These are phyloP conservation scores for Davidsoniella neocaledoniae DNA, from an alignment of 2,329 filamentous ascomycete species.

Conservation along the genomic window DNA sequence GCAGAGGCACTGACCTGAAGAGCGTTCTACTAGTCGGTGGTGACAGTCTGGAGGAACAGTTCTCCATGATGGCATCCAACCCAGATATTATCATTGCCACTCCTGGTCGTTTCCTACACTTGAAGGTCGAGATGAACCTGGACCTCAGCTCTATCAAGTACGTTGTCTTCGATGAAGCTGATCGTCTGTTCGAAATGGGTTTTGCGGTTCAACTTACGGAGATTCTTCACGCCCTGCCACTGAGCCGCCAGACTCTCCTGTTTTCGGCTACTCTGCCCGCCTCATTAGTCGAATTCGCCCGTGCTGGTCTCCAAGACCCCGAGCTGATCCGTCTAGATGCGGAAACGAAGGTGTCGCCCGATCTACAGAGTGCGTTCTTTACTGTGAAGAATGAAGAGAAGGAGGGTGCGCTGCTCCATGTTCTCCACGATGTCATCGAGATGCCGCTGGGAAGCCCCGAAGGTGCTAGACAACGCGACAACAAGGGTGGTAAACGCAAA, in stretches of 20 bases:
- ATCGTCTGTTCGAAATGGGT: slow-evolving; percentile 96
- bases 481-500: slow-evolving; percentile 54
- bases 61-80: slow-evolving; percentile 79
- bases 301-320: slow-evolving; percentile 83
- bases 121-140: slow-evolving; percentile 91
- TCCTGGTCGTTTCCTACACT: slow-evolving; percentile 84
- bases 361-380: slow-evolving; percentile 92
- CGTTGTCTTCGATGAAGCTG: slow-evolving; percentile 94
- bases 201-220: slow-evolving; percentile 87
- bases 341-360: slow-evolving; percentile 89
- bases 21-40: slow-evolving; percentile 84
- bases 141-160: slow-evolving; percentile 85
- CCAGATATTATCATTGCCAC: slow-evolving; percentile 97
- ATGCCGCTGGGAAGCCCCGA: slow-evolving; percentile 56
- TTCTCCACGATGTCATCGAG: slow-evolving; percentile 82
- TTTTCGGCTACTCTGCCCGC: slow-evolving; percentile 94
- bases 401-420: slow-evolving; percentile 76
- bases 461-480: slow-evolving; percentile 29
- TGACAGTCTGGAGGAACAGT: slow-evolving; percentile 91
- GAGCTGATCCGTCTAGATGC: slow-evolving; percentile 79
- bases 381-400: slow-evolving; percentile 84
- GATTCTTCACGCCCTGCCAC: slow-evolving; percentile 75
- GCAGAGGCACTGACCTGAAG: slow-evolving; percentile 77
- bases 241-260: slow-evolving; percentile 71
- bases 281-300: slow-evolving; percentile 86